These are phyloP conservation scores for Epichloe baconii DNA, from an alignment of 2,329 filamentous ascomycete genomes.

Conservation along the genomic window DNA sequence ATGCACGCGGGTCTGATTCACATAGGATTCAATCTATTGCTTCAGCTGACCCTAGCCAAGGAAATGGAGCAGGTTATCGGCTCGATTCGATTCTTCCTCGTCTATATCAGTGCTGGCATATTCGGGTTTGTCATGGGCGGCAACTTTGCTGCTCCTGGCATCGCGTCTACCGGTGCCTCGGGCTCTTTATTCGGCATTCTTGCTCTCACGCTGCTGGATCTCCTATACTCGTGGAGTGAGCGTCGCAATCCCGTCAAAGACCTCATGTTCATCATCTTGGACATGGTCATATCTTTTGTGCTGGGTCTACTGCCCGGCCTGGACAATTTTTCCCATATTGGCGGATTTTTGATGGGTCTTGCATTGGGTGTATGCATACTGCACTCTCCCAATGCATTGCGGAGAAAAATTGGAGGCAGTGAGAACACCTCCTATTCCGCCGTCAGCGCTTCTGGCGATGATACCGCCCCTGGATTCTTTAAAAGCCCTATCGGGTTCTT, in stretches of 20 bases:
- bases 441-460: slow-evolving; percentile 39
- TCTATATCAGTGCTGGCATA: slow-evolving; percentile 84
- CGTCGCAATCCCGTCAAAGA: slow-evolving; percentile 67
- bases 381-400: slow-evolving; percentile 72
- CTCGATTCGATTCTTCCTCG: slow-evolving; percentile 71
- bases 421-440: slow-evolving; percentile 55
- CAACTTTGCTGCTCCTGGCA: slow-evolving; percentile 74
- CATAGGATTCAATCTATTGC: slow-evolving; percentile 87
- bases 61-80: slow-evolving; percentile 92
- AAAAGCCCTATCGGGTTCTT: slow-evolving; percentile 67
- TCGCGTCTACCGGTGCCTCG: slow-evolving; percentile 79
- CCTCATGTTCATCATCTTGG: slow-evolving; percentile 73
- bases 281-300: slow-evolving; percentile 81
- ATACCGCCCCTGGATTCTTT: slow-evolving; percentile 39
- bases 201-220: slow-evolving; percentile 73
- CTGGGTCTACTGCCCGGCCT: slow-evolving; percentile 82
- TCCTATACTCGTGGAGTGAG: slow-evolving; percentile 85
- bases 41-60: slow-evolving; percentile 77
- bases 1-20: slow-evolving; percentile 88
- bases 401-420: slow-evolving; percentile 53
- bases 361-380: slow-evolving; percentile 76
- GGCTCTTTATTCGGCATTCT: slow-evolving; percentile 86
- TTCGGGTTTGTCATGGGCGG: slow-evolving; percentile 93
- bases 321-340: slow-evolving; percentile 96
- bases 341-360: slow-evolving; percentile 86